Base-by-base conservation (phyloP, 495 filamentous ascomycete genomes). In the Parathielavia hyrcaniae region DNA sequence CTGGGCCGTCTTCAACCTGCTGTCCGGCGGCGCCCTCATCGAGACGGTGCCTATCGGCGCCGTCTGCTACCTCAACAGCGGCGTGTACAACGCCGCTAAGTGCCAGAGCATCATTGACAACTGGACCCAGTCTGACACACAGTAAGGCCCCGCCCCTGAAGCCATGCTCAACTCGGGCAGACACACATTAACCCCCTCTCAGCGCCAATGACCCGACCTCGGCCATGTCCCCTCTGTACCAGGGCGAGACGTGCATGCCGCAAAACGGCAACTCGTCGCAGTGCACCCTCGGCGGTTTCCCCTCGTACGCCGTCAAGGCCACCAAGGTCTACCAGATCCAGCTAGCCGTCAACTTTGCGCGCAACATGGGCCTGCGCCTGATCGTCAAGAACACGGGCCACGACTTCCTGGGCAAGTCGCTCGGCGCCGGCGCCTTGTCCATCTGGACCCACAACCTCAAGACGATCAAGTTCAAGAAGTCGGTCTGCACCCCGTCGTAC, bases 331-430 rank as follows among this genome's bases (percentile, higher is more conserved):
- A 73, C 52, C 76, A 88, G 55, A 69, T 86, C 22, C 79, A 81
- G 58, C 69, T 76, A 7, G 78, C 79, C 1, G 75, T 87, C 23
- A 81, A 81, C 64, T 86, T 85, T 71, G 84, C 83, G 1, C 74
- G 78, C 30, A 79, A 84, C 30, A 69, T 71, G 30, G 77, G 78
- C 32, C 63, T 87, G 4, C 74, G 84, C 34, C 69, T 88, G 12
- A 72, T 83, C 0, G 75, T 87, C 59, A 86, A 86, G 35, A 86
- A 85, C 59, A 88, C 84, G 1, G 84, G 85, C 30, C 84, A 88
- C 59, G 83, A 86, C 63, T 85, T 81, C 70, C 71, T 69, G 36
- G 83, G 80, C 54, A 83, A 83, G 68, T 78, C 66, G 2, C 60
- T 61, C 2, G 76, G 74, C 22, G 62, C 64, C 30, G 82, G 80